A percentile compares a stretch with the other conserved stretches of the same genome.
These are phyloP conservation scores for Taphrina populina DNA, from an alignment of 1,139 yeast genomes.

Conservation along the genomic window DNA sequence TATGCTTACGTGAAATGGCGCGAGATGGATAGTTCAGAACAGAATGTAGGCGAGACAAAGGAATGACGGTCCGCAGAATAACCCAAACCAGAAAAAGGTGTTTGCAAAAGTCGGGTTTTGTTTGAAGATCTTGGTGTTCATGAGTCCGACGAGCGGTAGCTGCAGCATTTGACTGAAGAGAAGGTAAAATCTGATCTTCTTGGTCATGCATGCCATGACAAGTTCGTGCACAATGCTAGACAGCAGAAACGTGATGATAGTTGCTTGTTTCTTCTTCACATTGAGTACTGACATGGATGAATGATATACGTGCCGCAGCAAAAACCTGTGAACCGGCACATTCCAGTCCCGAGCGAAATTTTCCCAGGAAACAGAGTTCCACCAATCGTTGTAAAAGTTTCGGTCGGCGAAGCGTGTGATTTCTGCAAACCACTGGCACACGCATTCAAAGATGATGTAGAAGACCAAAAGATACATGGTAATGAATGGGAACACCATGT, in stretches of 20 bases:
- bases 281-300: constrained; percentile 77
- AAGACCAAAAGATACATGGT: constrained; percentile 73
- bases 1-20: too few species aligned
- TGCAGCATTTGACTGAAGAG: constrained; percentile 80
- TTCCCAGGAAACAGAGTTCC: constrained; percentile 94
- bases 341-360: constrained; percentile 95
- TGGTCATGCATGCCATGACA: constrained; percentile 86
- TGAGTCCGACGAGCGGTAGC: constrained; percentile 48
- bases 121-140: constrained; percentile 52
- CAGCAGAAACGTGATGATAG: constrained; percentile 74
- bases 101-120: constrained; percentile 68
- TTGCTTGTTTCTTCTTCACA: constrained; percentile 65
- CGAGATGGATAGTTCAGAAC: too few species aligned
- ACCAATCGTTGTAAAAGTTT: constrained; percentile 80
- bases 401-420: constrained; percentile 63
- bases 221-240: constrained; percentile 85
- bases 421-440: constrained; percentile 81
- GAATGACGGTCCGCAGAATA: constrained; percentile 84
- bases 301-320: constrained; percentile 90
- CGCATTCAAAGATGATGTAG: constrained; percentile 94
- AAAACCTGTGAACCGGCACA: constrained; percentile 86
- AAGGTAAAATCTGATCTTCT: constrained; percentile 74
- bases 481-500: constrained; percentile 58
- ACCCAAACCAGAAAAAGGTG: constrained; percentile 86
- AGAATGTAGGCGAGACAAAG: constrained; percentile 81